phyloP scores from a whole-genome alignment of 169 alveolate species.

The Cryptosporidium ubiquitum region DNA sequence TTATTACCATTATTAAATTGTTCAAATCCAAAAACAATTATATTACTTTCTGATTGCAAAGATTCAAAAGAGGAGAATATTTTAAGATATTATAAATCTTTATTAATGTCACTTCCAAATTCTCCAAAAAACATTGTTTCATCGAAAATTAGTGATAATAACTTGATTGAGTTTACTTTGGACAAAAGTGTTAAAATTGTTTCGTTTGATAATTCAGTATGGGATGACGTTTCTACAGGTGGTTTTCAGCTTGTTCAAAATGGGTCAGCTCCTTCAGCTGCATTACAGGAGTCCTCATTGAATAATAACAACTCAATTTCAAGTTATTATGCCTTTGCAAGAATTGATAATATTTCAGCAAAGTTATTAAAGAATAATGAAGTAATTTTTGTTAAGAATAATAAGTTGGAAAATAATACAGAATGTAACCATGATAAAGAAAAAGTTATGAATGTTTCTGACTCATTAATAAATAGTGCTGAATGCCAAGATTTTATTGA shows the following conservation, averaged over 20 bases:
- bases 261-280: conserved; percentile 68
- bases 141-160: not conserved
- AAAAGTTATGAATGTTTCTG: not conserved
- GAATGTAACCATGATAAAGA: not conserved
- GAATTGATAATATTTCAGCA: conserved; percentile 31
- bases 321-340: conserved; percentile 28
- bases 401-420: not conserved
- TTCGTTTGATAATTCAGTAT: conserved; percentile 27
- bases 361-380: not conserved
- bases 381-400: conserved; percentile 14
- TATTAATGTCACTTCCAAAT: conserved; percentile 61
- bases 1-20: conserved; percentile 50
- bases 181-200: not conserved
- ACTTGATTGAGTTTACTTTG: not conserved
- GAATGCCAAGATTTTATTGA: not conserved
- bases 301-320: conserved; percentile 12
- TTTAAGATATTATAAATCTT: conserved; percentile 15
- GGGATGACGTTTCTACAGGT: conserved; percentile 64
- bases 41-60: conserved; percentile 23
- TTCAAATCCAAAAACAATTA: conserved; percentile 10
- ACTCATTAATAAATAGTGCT: not conserved
- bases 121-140: conserved; percentile 33
- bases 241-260: conserved; percentile 42
- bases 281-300: not conserved
- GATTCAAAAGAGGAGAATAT: not conserved